Conservation (phyloP, 192 early-diverging fungal species). For the Phycomyces nitens region DNA sequence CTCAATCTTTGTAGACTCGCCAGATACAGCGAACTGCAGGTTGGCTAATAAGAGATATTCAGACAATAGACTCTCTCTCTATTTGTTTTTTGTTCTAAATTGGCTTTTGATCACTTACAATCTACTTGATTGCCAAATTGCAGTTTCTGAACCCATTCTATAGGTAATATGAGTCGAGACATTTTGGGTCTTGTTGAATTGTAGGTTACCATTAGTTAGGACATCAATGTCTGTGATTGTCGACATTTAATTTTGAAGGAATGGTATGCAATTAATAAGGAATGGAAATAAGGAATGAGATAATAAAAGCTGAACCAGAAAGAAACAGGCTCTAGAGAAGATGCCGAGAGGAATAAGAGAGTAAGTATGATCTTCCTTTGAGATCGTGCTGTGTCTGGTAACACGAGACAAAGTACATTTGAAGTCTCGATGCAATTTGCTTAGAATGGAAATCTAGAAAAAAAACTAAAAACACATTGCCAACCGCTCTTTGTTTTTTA, state of each 20-base stretch:
- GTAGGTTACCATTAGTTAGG: neutral
- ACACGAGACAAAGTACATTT: too few relatives aligned
- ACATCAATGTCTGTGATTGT: neutral
- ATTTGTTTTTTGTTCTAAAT: neutral
- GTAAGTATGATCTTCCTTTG: too few relatives aligned
- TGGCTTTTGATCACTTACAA: slow-evolving; percentile 24
- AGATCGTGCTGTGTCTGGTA: too few relatives aligned
- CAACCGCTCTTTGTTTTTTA: too few relatives aligned
- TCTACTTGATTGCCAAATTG: slow-evolving; percentile 25
- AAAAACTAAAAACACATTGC: too few relatives aligned
- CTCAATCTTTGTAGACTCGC: slow-evolving; percentile 29
- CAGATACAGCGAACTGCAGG: slow-evolving; percentile 17
- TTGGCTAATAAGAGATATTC: slow-evolving; percentile 21
- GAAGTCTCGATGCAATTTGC: too few relatives aligned
- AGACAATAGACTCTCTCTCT: neutral
- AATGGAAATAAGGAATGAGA: too few relatives aligned
- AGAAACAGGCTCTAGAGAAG: too few relatives aligned
- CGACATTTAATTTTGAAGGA: neutral
- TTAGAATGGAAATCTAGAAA: too few relatives aligned
- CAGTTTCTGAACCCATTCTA: slow-evolving; percentile 28
- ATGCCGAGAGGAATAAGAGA: too few relatives aligned
- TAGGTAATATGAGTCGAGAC: neutral
- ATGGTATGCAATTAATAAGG: too few relatives aligned
- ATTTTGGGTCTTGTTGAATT: neutral
- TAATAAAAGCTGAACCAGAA: too few relatives aligned